Percentiles rank a stretch among this genome's conserved stretches.
Evolutionary conservation across 2,329 filamentous ascomycete species (phyloP).

Genomic region (Phaeophleospora eucalypticola): DNA sequence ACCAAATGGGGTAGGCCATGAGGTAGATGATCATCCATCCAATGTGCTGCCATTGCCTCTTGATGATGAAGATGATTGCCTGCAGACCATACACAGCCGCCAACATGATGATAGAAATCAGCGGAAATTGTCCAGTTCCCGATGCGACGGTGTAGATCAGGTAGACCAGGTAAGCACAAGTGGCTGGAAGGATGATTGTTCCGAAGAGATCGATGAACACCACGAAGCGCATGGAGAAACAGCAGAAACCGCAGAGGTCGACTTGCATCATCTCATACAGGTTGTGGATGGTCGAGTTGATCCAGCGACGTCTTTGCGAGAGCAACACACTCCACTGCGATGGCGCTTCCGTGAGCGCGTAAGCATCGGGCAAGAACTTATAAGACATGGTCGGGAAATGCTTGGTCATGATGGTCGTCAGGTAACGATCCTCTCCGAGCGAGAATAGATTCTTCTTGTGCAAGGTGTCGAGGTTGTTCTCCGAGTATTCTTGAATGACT

Average conservation of each 20-base stretch:
- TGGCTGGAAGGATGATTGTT: slow-evolving; percentile 87
- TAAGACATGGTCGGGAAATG: slow-evolving; percentile 93
- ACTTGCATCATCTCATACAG: slow-evolving; percentile 84
- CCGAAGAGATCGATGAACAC: slow-evolving; percentile 92
- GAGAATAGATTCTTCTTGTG: slow-evolving; percentile 93
- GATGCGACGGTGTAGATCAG: slow-evolving; percentile 76
- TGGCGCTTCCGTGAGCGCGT: slow-evolving; percentile 87
- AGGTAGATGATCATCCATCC: slow-evolving; percentile 99
- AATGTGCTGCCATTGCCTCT: slow-evolving; percentile 96
- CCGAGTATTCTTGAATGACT: slow-evolving; percentile 81
- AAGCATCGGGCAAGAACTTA: slow-evolving; percentile 92
- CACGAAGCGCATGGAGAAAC: slow-evolving; percentile 98
- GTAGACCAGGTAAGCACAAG: slow-evolving; percentile 80
- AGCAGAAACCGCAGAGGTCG: slow-evolving; percentile 97
- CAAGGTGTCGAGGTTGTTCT: slow-evolving; percentile 86
- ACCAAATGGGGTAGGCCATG: slow-evolving; percentile 90
- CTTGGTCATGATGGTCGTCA: slow-evolving; percentile 97
- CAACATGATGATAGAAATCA: slow-evolving; percentile 84
- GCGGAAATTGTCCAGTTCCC: slow-evolving; percentile 68
- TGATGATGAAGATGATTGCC: slow-evolving; percentile 91
- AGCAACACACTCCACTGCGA: slow-evolving; percentile 91
- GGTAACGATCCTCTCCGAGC: slow-evolving; percentile 92
- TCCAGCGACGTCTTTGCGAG: slow-evolving; percentile 98
- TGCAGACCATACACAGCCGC: slow-evolving; percentile 93
- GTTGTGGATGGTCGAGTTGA: slow-evolving; percentile 98